phyloP scores from a whole-genome alignment of 2,329 filamentous ascomycete species.

The Paracorniculantispora psalliotae region DNA sequence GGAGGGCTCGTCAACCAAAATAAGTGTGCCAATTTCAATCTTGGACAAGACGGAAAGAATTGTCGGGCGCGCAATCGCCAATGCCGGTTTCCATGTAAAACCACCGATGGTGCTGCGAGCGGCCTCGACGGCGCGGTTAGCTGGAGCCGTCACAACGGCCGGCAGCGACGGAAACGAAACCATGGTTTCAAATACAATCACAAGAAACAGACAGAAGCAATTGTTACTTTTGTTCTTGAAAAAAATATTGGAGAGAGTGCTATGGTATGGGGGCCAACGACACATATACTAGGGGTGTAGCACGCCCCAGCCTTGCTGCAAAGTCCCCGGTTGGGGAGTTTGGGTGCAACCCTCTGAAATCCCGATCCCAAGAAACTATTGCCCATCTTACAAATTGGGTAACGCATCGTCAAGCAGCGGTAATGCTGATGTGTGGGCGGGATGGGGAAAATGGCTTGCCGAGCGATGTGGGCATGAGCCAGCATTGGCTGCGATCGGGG shows the following conservation, averaged over 20 bases:
- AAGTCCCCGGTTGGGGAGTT: neutral
- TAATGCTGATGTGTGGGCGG: neutral
- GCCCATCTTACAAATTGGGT: neutral
- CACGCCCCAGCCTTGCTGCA: neutral
- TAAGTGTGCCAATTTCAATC: conserved; percentile 44
- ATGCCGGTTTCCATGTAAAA: conserved; percentile 42
- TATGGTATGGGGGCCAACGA: neutral
- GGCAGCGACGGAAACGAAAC: conserved; percentile 28
- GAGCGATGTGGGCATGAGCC: conserved; percentile 1
- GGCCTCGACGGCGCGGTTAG: conserved; percentile 35
- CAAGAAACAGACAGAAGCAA: neutral
- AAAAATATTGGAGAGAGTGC: neutral
- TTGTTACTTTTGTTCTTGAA: neutral
- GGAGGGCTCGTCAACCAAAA: conserved; percentile 43
- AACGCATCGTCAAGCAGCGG: neutral
- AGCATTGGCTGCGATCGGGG: conserved; percentile 5
- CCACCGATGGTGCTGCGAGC: conserved; percentile 39
- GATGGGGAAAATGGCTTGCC: neutral
- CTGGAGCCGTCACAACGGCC: conserved; percentile 31
- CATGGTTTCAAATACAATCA: neutral
- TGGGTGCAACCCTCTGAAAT: neutral
- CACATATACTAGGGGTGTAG: neutral
- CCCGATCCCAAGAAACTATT: neutral
- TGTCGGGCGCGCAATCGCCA: conserved; percentile 41
- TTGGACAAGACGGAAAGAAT: conserved; percentile 41